Evolutionary conservation across 192 early-diverging fungal genomes (phyloP).

Genomic region (Haplosporangium gracile): DNA sequence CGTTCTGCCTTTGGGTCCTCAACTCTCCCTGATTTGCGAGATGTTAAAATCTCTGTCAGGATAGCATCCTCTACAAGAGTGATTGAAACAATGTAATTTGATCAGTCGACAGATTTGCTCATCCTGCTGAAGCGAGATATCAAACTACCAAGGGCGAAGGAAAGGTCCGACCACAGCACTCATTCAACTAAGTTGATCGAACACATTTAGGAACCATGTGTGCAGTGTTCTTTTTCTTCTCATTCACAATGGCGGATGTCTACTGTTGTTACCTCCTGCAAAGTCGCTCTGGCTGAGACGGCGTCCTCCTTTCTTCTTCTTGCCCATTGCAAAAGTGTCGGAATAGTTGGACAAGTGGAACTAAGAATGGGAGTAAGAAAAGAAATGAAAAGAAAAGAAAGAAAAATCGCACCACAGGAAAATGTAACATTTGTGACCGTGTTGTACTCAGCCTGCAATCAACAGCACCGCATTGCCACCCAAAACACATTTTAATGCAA

Average conservation of each 20-base stretch:
- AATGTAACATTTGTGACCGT: constrained; percentile 16
- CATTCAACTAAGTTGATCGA: not conserved
- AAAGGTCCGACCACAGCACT: not conserved
- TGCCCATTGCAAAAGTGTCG: constrained; percentile 6
- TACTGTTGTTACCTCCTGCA: constrained; percentile 15
- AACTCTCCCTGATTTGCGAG: not conserved
- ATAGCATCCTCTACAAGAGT: constrained; percentile 15
- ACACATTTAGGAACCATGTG: not conserved
- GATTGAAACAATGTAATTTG: not conserved
- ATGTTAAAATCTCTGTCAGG: constrained; percentile 13
- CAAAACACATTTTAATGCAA: not conserved
- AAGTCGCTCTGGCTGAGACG: constrained; percentile 23
- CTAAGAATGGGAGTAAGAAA: not conserved
- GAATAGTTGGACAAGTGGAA: too few species aligned
- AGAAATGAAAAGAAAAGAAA: not conserved
- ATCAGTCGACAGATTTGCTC: not conserved
- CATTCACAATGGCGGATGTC: not conserved
- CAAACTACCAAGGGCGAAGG: not conserved
- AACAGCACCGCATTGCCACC: too few species aligned
- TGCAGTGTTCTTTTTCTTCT: not conserved
- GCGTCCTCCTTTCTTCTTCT: constrained; percentile 40
- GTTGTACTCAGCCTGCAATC: not conserved
- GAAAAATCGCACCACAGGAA: not conserved
- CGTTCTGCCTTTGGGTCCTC: not conserved
- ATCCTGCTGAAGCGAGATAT: not conserved